Evolutionary conservation across 2,329 filamentous ascomycete genomes (phyloP).

Genomic region (Exophiala spinifera): DNA sequence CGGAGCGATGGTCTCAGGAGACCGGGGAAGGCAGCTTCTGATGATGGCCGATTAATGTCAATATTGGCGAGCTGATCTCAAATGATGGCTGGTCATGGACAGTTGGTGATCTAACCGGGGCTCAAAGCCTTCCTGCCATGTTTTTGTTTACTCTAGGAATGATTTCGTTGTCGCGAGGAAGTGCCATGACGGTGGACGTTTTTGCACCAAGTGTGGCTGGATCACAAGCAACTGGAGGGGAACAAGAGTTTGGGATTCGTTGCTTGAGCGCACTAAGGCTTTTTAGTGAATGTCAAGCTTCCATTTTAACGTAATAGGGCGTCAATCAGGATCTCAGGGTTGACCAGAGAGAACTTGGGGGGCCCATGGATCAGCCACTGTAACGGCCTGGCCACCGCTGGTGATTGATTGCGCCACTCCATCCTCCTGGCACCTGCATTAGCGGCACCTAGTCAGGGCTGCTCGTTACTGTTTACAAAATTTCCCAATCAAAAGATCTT

Average conservation of each 20-base stretch:
- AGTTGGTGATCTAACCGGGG: background rate
- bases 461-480: background rate
- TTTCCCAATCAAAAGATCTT: conserved; percentile 1
- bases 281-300: conserved; percentile 12
- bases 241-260: conserved; percentile 4
- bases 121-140: background rate
- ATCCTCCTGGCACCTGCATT: conserved; percentile 11
- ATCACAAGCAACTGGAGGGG: background rate
- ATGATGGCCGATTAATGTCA: background rate
- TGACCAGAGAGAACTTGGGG: conserved; percentile 9
- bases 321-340: conserved; percentile 15
- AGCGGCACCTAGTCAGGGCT: background rate
- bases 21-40: background rate
- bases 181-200: background rate
- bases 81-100: background rate
- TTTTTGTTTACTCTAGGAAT: background rate
- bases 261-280: conserved; percentile 16
- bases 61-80: conserved; percentile 1
- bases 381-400: conserved; percentile 9
- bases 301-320: conserved; percentile 11
- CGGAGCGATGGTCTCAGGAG: too few relatives aligned
- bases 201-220: background rate
- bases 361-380: conserved; percentile 9
- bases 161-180: background rate
- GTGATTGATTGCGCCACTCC: conserved; percentile 15